phyloP scores from a whole-genome alignment of 1,284 basidiomycete genomes.

The Flammula alnicola region DNA sequence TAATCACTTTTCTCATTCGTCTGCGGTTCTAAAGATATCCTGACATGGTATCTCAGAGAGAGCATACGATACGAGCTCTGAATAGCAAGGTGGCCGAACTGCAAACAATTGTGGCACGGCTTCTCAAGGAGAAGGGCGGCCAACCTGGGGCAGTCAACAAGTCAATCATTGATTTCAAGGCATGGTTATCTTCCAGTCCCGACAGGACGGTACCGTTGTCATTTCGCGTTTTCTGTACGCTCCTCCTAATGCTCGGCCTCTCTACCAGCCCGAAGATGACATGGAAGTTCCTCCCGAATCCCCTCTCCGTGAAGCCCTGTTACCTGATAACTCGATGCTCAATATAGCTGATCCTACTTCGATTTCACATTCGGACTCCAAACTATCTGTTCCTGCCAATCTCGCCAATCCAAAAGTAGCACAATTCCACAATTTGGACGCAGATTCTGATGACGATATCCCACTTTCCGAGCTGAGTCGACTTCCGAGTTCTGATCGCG shows the following conservation, averaged over 20 bases:
- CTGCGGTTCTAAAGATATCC: too few relatives aligned
- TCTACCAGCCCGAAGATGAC: not conserved
- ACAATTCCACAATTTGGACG: constrained; percentile 18
- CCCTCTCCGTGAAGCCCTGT: not conserved
- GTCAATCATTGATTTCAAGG: constrained; percentile 43
- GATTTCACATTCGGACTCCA: not conserved
- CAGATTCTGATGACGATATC: constrained; percentile 34
- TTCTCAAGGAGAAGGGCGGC: constrained; percentile 41
- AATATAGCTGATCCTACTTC: too few relatives aligned
- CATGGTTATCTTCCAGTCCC: constrained; percentile 44
- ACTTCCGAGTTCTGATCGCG: not conserved
- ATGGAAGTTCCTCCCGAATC: not conserved
- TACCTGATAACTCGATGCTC: not conserved
- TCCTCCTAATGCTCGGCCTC: not conserved
- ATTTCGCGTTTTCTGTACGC: not conserved
- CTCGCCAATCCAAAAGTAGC: constrained; percentile 8
- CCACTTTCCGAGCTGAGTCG: constrained; percentile 29
- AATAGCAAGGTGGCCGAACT: constrained; percentile 43
- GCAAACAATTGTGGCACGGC: constrained; percentile 45
- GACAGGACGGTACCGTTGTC: constrained; percentile 12
- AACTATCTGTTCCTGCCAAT: constrained; percentile 3
- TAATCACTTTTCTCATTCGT: constrained; percentile 1
- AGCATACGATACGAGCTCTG: constrained; percentile 43
- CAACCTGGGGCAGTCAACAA: constrained; percentile 26
- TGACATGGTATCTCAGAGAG: constrained; percentile 38